phyloP scores from a whole-genome alignment of 208 protist genomes.

The Acanthamoeba castellanii region DNA sequence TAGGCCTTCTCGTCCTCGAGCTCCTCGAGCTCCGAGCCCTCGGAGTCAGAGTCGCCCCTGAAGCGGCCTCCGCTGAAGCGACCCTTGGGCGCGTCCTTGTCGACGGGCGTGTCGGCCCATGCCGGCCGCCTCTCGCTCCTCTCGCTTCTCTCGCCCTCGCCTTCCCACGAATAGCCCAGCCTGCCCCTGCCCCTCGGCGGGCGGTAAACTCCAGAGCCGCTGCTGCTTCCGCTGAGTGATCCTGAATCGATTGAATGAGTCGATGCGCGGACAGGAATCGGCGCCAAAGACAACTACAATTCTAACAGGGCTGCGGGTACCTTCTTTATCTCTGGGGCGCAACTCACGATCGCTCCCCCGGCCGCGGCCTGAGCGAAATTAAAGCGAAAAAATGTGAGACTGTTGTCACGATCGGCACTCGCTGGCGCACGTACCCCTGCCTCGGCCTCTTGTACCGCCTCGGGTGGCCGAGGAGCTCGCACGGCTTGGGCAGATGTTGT shows the following conservation, averaged over 20 bases:
- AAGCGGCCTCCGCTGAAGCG: conserved; percentile 50
- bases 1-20: not conserved
- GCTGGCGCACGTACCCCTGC: not conserved
- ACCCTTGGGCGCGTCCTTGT: conserved; percentile 26
- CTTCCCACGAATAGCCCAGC: conserved; percentile 1
- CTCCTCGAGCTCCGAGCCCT: conserved; percentile 21
- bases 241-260: not conserved
- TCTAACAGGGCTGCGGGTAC: not conserved
- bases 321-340: conserved; percentile 24
- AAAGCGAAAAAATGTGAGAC: not conserved
- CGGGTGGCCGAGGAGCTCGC: not conserved
- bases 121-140: conserved; percentile 51
- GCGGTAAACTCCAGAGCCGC: conserved; percentile 12
- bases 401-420: not conserved
- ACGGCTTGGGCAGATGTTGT: conserved; percentile 58
- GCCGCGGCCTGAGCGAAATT: not conserved
- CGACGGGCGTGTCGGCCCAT: conserved; percentile 38
- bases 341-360: not conserved
- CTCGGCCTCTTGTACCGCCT: not conserved
- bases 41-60: conserved; percentile 22
- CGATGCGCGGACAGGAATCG: not conserved
- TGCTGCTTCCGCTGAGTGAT: not conserved
- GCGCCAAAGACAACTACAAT: too few relatives aligned
- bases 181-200: conserved; percentile 9
- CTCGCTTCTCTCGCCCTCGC: not conserved